Percentiles rank a stretch among this genome's conserved stretches.
Evolutionary conservation across 2,329 filamentous ascomycete species (phyloP).

Genomic region (Ophiostoma angusticollis): DNA sequence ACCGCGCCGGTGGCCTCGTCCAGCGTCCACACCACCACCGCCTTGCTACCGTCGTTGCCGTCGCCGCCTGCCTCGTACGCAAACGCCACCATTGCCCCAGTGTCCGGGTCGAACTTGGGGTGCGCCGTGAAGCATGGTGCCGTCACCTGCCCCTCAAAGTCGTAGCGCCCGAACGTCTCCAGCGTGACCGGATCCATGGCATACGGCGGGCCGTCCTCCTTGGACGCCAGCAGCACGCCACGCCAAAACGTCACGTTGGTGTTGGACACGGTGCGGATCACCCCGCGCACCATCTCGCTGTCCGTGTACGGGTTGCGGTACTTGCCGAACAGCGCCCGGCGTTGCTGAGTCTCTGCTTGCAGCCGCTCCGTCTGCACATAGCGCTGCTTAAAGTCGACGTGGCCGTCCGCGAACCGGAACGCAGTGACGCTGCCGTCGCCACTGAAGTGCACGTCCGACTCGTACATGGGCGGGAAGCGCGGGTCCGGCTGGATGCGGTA

Average conservation of each 20-base stretch:
- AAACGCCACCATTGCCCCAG: constrained; percentile 38
- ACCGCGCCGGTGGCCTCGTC: constrained; percentile 27
- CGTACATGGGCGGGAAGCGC: constrained; percentile 39
- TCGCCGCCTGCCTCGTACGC: constrained; percentile 36
- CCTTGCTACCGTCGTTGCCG: constrained; percentile 28
- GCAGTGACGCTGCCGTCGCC: constrained; percentile 27
- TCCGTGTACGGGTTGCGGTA: constrained; percentile 47
- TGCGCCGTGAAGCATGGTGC: constrained; percentile 38
- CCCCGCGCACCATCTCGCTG: constrained; percentile 39
- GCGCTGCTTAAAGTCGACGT: constrained; percentile 29
- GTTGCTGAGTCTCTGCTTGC: constrained; percentile 18
- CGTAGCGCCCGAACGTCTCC: constrained; percentile 36
- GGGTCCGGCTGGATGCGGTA: constrained; percentile 40
- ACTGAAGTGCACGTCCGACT: constrained; percentile 33
- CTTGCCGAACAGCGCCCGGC: constrained; percentile 34
- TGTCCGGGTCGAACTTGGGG: constrained; percentile 38
- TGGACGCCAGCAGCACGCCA: constrained; percentile 39
- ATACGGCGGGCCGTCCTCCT: constrained; percentile 41
- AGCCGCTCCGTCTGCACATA: constrained; percentile 29
- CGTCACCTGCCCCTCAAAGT: constrained; percentile 37
- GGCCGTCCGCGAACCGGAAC: constrained; percentile 26
- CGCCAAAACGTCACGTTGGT: constrained; percentile 49
- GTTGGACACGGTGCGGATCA: constrained; percentile 44
- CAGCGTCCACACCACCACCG: constrained; percentile 35
- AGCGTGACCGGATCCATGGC: constrained; percentile 37